phyloP scores from a whole-genome alignment of 495 filamentous ascomycete species.

The Hyaloscypha variabilis region DNA sequence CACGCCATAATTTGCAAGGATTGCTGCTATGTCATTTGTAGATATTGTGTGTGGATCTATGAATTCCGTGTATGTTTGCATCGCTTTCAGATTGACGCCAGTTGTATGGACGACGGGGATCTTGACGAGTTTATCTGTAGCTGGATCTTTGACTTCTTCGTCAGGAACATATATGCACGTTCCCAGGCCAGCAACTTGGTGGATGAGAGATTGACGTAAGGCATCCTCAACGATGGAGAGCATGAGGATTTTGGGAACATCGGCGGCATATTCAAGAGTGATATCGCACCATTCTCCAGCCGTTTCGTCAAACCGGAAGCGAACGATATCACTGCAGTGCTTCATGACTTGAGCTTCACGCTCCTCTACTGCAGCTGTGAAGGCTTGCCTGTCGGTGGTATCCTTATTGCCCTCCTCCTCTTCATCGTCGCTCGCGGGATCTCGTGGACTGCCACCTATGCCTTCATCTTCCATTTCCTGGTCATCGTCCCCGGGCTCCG shows the following conservation, averaged over 20 bases:
- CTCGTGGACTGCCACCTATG: conserved; percentile 52
- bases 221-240: conserved; percentile 84
- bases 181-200: conserved; percentile 76
- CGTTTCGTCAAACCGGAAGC: conserved; percentile 79
- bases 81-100: conserved; percentile 86
- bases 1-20: conserved; percentile 85
- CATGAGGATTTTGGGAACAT: conserved; percentile 89
- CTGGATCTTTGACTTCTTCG: conserved; percentile 57
- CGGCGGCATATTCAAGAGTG: conserved; percentile 78
- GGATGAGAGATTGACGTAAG: conserved; percentile 76
- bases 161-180: conserved; percentile 69
- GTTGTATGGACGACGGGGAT: conserved; percentile 70
- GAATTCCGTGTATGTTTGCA: conserved; percentile 83
- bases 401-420: conserved; percentile 36
- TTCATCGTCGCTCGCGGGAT: conserved; percentile 48
- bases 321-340: conserved; percentile 63
- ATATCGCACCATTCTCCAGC: conserved; percentile 76
- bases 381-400: conserved; percentile 26
- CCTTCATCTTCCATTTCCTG: conserved; percentile 57
- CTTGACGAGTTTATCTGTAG: conserved; percentile 47
- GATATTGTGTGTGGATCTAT: conserved; percentile 85
- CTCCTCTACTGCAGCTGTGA: conserved; percentile 39
- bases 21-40: conserved; percentile 90
- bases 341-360: conserved; percentile 70
- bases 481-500: conserved; percentile 50